phyloP scores from a whole-genome alignment of 352 stramenopile species.

The Phytophthora constricta region DNA sequence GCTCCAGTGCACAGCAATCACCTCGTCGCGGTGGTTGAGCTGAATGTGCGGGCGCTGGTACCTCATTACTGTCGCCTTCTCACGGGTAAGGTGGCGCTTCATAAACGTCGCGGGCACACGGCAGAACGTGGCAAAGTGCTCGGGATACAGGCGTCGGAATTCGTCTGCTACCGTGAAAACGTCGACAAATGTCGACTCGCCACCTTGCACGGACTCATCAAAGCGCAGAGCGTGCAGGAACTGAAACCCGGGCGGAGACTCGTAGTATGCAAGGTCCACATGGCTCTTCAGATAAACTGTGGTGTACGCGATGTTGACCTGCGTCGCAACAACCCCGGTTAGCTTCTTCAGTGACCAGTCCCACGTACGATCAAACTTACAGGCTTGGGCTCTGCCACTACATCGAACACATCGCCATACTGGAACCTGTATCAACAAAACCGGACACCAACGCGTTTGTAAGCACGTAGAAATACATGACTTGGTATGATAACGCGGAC shows the following conservation, averaged over 20 bases:
- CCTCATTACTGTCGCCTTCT: constrained; percentile 91
- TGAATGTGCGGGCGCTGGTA: constrained; percentile 95
- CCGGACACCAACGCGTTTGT: neutral
- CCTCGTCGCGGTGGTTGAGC: constrained; percentile 81
- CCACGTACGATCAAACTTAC: constrained; percentile 37
- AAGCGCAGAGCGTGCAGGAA: constrained; percentile 93
- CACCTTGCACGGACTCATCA: constrained; percentile 81
- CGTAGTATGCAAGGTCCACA: constrained; percentile 97
- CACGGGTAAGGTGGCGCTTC: constrained; percentile 93
- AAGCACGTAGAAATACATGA: neutral
- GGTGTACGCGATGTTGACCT: constrained; percentile 97
- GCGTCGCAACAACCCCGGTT: neutral
- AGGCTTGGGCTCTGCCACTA: constrained; percentile 80
- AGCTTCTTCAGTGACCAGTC: neutral
- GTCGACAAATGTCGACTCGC: constrained; percentile 88
- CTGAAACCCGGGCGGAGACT: constrained; percentile 96
- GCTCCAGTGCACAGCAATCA: constrained; percentile 93
- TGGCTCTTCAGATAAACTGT: constrained; percentile 91
- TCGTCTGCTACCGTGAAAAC: constrained; percentile 79
- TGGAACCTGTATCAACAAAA: constrained; percentile 55
- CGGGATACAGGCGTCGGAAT: constrained; percentile 63
- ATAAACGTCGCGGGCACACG: constrained; percentile 94
- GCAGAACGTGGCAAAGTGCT: constrained; percentile 81
- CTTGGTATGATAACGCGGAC: constrained; percentile 6
- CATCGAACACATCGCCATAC: constrained; percentile 88